Evolutionary conservation across 2,329 filamentous ascomycete species (phyloP).

Genomic region (Fusarium nematophilum): DNA sequence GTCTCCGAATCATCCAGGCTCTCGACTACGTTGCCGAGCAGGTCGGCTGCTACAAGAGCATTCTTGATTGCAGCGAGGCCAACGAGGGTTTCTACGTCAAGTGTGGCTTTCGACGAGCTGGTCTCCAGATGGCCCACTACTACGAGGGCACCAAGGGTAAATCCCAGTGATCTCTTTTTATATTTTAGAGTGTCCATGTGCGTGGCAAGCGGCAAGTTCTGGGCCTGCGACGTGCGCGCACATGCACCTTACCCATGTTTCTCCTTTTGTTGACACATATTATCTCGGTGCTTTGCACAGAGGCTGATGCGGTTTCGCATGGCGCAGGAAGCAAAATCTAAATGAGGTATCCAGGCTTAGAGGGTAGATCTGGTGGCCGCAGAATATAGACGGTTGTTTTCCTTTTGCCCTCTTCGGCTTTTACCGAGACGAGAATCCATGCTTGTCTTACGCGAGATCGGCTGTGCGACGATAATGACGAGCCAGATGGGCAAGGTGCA

Average conservation of each 20-base stretch:
- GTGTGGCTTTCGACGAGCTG: slow-evolving; percentile 92
- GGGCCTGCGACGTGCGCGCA: neutral
- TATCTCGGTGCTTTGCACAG: slow-evolving; percentile 29
- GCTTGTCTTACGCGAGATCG: too few relatives aligned
- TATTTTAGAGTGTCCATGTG: neutral
- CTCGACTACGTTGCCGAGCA: slow-evolving; percentile 88
- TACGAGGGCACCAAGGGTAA: slow-evolving; percentile 72
- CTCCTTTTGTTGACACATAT: slow-evolving; percentile 20
- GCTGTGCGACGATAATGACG: too few relatives aligned
- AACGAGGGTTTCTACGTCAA: slow-evolving; percentile 99
- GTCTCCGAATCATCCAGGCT: slow-evolving; percentile 91
- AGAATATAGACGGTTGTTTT: slow-evolving; percentile 34
- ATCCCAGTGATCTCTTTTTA: slow-evolving; percentile 43
- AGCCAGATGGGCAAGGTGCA: too few relatives aligned
- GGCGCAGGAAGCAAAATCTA: slow-evolving; percentile 47
- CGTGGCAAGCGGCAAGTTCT: neutral
- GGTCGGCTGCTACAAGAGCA: slow-evolving; percentile 96
- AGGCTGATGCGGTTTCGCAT: slow-evolving; percentile 42
- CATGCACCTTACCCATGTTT: slow-evolving; percentile 7
- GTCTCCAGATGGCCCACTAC: slow-evolving; percentile 97
- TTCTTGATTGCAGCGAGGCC: slow-evolving; percentile 93
- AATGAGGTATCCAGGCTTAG: slow-evolving; percentile 26
- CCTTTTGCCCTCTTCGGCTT: neutral
- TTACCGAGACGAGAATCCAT: too few relatives aligned
- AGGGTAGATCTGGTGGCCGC: slow-evolving; percentile 26